Evolutionary conservation across 345 rosid genomes (phyloP), one percentile per base, ranked within the genome.

Genomic region (Gossypioides kirkii): DNA sequence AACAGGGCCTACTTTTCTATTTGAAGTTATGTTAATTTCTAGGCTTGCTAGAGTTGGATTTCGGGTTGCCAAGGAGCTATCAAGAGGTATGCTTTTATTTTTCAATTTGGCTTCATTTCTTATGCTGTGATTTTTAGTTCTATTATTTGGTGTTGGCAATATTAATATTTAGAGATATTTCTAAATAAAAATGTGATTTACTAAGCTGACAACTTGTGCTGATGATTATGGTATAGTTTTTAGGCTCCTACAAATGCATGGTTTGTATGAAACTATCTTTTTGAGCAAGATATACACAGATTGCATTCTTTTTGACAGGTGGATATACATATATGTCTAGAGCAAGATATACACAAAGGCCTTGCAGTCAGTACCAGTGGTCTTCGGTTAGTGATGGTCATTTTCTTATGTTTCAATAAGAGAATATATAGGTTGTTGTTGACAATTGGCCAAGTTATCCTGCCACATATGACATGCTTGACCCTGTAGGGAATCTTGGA

Each of bases 11-110:
- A 22, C 14, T 43, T 32, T 49, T 22, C n/a, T 14, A 73, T 66
- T 68, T 49, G 23, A 68, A 68, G 76, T 43, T 61, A 89, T 89
- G 94, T 14, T 84, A 16, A 49, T 79, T 46, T 79, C 83, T n/a
- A 81, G 84, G 73, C 58, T 85, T 61, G 72, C 87, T 58, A 84
- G 85, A 77, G 73, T 82, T 73, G 86, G 85, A 22, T 72, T 76
- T 76, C 61, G 80, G 71, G 64, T 83, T 67, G 78, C 76, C 55
- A 85, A 64, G 62, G 80, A 82, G 81, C 82, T 86, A 60, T 77
- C 87, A 2, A 79, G 80, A 84, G 94, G 91, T 89, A 47, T 26
- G 72, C 13, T 26, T 25, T 25, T 69, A 17, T 10, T 58, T 58
- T 17, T 26, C 26, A 68, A 26, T 26, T 69, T 17, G 71, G 43